phyloP scores from a whole-genome alignment of 2,329 filamentous ascomycete genomes.

The Colletotrichum tropicale region DNA sequence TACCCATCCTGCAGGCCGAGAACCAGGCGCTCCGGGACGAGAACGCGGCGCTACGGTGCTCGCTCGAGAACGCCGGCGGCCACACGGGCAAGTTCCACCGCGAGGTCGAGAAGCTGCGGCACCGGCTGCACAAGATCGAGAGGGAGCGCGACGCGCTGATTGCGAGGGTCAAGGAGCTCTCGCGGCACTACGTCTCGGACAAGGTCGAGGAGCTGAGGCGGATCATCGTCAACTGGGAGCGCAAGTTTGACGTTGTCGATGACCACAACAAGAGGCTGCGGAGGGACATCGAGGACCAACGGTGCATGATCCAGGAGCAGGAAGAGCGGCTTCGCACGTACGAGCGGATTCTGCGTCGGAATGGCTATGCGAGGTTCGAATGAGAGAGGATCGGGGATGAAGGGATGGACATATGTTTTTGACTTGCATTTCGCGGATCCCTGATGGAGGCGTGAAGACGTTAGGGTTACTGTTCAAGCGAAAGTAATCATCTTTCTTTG shows the following conservation, averaged over 20 bases:
- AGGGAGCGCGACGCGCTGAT: conserved; percentile 39
- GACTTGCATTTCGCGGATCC: neutral
- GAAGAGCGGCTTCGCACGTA: conserved; percentile 22
- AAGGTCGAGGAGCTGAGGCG: conserved; percentile 35
- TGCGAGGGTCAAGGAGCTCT: conserved; percentile 36
- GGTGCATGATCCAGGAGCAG: conserved; percentile 13
- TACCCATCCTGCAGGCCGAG: conserved; percentile 41
- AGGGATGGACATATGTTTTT: neutral
- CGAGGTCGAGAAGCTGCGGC: conserved; percentile 36
- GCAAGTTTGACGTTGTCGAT: conserved; percentile 22
- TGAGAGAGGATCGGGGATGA: neutral
- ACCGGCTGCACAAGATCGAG: conserved; percentile 38
- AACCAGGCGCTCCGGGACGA: conserved; percentile 39
- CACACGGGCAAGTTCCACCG: conserved; percentile 31
- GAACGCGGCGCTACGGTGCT: conserved; percentile 43
- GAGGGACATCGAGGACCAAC: conserved; percentile 15
- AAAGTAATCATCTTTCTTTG: neutral
- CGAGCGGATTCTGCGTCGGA: conserved; percentile 25
- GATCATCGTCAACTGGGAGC: conserved; percentile 39
- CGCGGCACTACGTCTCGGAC: conserved; percentile 31
- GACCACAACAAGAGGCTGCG: conserved; percentile 19
- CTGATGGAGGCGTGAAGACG: neutral
- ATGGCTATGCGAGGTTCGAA: conserved; percentile 19
- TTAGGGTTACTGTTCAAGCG: neutral
- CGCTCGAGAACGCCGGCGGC: conserved; percentile 36